phyloP scores from a whole-genome alignment of 441 rosid species.

The Hypseocharis bilobata region DNA sequence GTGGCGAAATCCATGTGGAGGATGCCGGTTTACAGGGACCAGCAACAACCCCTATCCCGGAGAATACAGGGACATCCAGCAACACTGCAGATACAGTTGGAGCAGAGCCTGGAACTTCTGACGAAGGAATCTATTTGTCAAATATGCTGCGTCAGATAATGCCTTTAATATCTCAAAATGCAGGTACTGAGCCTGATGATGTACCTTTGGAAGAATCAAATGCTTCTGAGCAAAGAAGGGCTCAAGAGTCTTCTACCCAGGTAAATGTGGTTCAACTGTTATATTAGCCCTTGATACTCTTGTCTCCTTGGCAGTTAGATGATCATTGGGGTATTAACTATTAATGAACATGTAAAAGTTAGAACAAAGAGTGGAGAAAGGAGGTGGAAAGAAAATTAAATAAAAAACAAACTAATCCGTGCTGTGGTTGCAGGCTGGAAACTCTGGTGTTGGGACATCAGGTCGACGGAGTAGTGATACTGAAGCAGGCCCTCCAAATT shows the following conservation, averaged over 20 bases:
- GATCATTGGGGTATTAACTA: no score
- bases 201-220: conserved; percentile 24
- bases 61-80: conserved; percentile 25
- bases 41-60: conserved; percentile 26
- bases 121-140: conserved; percentile 54
- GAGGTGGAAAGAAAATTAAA: no score
- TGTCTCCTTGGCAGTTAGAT: no score
- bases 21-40: conserved; percentile 30
- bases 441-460: conserved; percentile 33
- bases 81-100: conserved; percentile 20
- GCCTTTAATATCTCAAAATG: conserved; percentile 41
- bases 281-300: not conserved
- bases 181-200: conserved; percentile 23
- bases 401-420: conserved; percentile 4
- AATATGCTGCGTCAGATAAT: conserved; percentile 53
- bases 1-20: conserved; percentile 45
- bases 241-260: conserved; percentile 28
- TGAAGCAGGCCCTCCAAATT: conserved; percentile 29
- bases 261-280: conserved; percentile 22
- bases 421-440: conserved; percentile 37
- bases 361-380: no score
- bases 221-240: conserved; percentile 15
- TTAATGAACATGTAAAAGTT: no score
- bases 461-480: conserved; percentile 30
- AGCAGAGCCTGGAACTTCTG: conserved; percentile 30